phyloP scores from a whole-genome alignment of 2,329 filamentous ascomycete species.

The Sordariomycetes sp. region DNA sequence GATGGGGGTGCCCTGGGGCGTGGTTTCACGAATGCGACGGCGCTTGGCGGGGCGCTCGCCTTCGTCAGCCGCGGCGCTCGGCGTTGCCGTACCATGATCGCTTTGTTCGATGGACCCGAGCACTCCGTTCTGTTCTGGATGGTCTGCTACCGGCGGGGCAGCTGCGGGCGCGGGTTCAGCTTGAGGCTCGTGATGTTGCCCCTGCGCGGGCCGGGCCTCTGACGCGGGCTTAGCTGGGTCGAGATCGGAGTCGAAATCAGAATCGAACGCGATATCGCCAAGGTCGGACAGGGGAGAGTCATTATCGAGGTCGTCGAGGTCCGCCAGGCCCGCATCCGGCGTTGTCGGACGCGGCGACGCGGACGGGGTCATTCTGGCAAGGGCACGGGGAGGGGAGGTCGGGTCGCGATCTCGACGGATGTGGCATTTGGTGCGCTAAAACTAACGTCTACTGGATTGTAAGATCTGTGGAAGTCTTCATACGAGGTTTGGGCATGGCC shows the following conservation, averaged over 20 bases:
- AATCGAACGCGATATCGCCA: conserved; percentile 4
- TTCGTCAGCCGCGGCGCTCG: conserved; percentile 14
- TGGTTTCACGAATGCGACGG: conserved; percentile 41
- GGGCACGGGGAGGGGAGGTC: conserved; percentile 26
- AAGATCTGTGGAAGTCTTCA: conserved; percentile 27
- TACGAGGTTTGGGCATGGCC: conserved; percentile 41
- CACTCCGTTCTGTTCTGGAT: neutral
- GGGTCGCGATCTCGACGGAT: conserved; percentile 40
- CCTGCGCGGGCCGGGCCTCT: conserved; percentile 7
- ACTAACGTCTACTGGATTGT: conserved; percentile 40
- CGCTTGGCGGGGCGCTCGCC: conserved; percentile 48
- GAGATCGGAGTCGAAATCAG: conserved; percentile 10
- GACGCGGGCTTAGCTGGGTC: conserved; percentile 3
- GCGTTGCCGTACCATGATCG: conserved; percentile 11
- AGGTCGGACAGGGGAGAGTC: conserved; percentile 4
- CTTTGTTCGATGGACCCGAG: conserved; percentile 10
- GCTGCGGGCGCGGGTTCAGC: conserved; percentile 4
- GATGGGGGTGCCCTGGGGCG: conserved; percentile 21
- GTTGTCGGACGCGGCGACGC: conserved; percentile 35
- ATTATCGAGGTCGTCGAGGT: conserved; percentile 9
- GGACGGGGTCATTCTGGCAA: conserved; percentile 45
- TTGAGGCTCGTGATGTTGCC: conserved; percentile 6
- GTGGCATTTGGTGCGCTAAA: conserved; percentile 43
- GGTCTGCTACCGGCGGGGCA: neutral
- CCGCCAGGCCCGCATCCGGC: conserved; percentile 19